Base-by-base conservation (phyloP, 1,139 yeast species). In the Candida mesenterica region DNA sequence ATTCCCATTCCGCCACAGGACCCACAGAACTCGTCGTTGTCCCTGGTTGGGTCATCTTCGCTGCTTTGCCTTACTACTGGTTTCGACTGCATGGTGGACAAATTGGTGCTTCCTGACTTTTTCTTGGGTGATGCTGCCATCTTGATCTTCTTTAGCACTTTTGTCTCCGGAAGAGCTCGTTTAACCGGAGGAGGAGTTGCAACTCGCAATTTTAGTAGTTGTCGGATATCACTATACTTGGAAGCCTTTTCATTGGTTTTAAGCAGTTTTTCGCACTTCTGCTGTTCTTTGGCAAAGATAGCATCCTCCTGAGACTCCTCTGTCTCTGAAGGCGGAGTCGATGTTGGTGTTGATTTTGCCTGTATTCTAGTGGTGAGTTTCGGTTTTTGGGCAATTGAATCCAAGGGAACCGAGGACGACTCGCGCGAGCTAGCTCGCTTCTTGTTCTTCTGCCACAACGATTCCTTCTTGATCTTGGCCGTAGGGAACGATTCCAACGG, bases 1-100 rank as follows among this genome's bases (percentile, higher is more conserved):
- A 86, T 72, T 6, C 98, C 98, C 0, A 90, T 69, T 18, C 89
- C 88, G 1, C 94, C 89, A 61, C 98, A 92, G 0, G 94, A 73
- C 16, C 85, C 70, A 53, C 98, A 92, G 55, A 74, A 89, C 58
- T 92, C 98, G 46, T 90, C 94, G 55, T 92, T 92, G 42, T 78
- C 72, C 43, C 65, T 51, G 36, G 63, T 51, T 28, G 59, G 44
- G 36, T 61, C 62, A 35, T 49, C 52, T 3, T 53, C 56, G 23
- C 25, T 17, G 24, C 12, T 14, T 19, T 10, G 8, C 13, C 3
- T 14, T 10, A n/a, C 14, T n/a, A 17, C 30, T 10, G 20, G 17
- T 22, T 13, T 15, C 2, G 30, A 15, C 8, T 6, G 4, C n/a
- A n/a, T n/a, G n/a, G n/a, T 65, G 6, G 63, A 62, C 27, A 65